These are phyloP conservation scores for Populus simonii DNA, from an alignment of 345 rosid genomes.

Conservation along the genomic window DNA sequence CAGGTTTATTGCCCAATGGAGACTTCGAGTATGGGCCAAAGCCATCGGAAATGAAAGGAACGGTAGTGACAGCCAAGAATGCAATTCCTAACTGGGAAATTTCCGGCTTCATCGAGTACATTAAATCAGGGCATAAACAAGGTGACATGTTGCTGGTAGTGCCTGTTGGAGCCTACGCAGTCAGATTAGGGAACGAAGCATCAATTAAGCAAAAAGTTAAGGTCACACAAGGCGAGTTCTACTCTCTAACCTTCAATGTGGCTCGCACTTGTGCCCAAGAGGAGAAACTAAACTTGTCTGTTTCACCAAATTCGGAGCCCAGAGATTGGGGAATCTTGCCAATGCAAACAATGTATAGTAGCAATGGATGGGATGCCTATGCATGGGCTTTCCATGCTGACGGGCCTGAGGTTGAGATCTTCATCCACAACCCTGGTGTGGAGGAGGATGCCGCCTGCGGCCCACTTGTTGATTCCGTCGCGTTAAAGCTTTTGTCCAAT, in stretches of 20 bases:
- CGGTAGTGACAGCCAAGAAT: conserved; percentile 38
- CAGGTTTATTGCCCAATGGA: conserved; percentile 86
- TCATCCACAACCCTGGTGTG: conserved; percentile 67
- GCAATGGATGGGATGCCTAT: conserved; percentile 82
- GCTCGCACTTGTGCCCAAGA: conserved; percentile 87
- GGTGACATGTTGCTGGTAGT: conserved; percentile 82
- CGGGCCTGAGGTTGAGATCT: conserved; percentile 35
- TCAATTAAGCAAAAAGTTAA: conserved; percentile 57
- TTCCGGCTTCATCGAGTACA: conserved; percentile 81
- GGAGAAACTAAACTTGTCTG: conserved; percentile 66
- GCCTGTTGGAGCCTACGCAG: conserved; percentile 64
- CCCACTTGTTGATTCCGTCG: conserved; percentile 67
- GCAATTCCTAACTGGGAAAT: conserved; percentile 75
- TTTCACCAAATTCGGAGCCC: conserved; percentile 40
- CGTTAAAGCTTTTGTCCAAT: conserved; percentile 46
- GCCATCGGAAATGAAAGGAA: conserved; percentile 55
- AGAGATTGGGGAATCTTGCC: conserved; percentile 66
- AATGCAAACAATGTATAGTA: conserved; percentile 79
- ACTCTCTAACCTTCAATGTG: conserved; percentile 67
- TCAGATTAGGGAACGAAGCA: conserved; percentile 79
- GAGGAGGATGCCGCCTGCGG: conserved; percentile 84
- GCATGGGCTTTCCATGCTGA: conserved; percentile 73
- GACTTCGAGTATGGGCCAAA: conserved; percentile 73
- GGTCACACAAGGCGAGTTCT: conserved; percentile 41
- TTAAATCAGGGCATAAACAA: conserved; percentile 81